These are phyloP conservation scores for Coemansia sp. DNA, from an alignment of 192 early-diverging fungal species.

Conservation along the genomic window DNA sequence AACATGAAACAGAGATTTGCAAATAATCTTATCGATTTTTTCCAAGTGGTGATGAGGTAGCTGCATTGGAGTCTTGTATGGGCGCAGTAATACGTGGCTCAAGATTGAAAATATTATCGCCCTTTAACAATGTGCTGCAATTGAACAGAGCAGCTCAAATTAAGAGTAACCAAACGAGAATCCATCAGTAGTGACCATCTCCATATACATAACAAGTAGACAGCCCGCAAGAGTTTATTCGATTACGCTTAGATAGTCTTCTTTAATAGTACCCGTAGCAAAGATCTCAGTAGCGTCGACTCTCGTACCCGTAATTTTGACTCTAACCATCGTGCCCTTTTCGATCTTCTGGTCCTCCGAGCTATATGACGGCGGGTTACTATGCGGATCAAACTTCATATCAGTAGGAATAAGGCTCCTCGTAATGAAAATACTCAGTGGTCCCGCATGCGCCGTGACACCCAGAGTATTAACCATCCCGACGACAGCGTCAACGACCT, in stretches of 20 bases:
- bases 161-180: no score
- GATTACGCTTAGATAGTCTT: constrained; percentile 90
- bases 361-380: constrained; percentile 79
- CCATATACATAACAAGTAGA: no score
- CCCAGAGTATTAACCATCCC: constrained; percentile 92
- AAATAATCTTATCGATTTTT: no score
- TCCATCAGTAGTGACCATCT: no score
- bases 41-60: no score
- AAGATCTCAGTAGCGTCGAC: constrained; percentile 91
- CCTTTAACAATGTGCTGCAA: no score
- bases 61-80: no score
- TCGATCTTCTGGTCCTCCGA: constrained; percentile 80
- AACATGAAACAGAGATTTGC: neutral
- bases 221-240: constrained; percentile 15
- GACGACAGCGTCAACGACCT: constrained; percentile 91
- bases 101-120: no score
- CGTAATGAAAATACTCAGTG: constrained; percentile 88
- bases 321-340: constrained; percentile 79
- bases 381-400: constrained; percentile 86
- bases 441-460: constrained; percentile 93
- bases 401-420: constrained; percentile 80
- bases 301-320: constrained; percentile 87
- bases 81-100: no score
- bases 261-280: constrained; percentile 95
- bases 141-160: no score